Conservation (phyloP, 139 green algal genomes). For the Tetradesmus obliquus region DNA sequence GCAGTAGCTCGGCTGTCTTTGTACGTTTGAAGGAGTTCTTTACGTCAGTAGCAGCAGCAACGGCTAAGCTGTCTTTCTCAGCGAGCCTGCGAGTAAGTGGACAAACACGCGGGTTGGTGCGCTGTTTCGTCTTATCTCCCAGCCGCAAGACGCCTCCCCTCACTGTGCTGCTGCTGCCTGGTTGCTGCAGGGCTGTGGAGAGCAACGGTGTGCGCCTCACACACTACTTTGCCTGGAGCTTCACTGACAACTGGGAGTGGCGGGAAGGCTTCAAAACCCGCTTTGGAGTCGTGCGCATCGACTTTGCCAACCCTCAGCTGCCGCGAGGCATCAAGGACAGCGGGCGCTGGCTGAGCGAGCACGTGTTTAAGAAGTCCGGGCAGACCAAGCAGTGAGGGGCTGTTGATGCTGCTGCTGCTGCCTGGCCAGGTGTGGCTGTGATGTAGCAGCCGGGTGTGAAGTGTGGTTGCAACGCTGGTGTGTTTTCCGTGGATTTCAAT, state of each 20-base stretch:
- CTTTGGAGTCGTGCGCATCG: constrained; percentile 43
- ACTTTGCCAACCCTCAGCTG: constrained; percentile 35
- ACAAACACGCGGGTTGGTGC: too few species aligned
- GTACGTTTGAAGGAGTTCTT: too few species aligned
- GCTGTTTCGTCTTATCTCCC: too few species aligned
- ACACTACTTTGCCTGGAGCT: constrained; percentile 46
- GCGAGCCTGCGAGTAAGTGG: too few species aligned
- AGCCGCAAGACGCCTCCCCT: too few species aligned
- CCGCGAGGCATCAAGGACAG: constrained; percentile 30
- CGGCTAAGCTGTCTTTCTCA: too few species aligned
- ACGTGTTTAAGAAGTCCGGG: constrained; percentile 30
- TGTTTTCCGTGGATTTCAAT: background rate
- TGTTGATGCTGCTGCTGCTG: background rate
- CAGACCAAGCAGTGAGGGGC: background rate
- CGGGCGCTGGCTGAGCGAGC: constrained; percentile 27
- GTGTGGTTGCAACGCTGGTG: too few species aligned
- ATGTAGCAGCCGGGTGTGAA: too few species aligned
- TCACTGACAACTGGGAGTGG: constrained; percentile 49
- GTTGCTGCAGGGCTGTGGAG: background rate
- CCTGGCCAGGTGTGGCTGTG: too few species aligned
- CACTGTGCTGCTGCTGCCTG: background rate
- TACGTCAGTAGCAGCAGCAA: too few species aligned
- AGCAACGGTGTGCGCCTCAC: constrained; percentile 28
- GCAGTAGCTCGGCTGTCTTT: too few species aligned
- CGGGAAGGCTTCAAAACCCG: constrained; percentile 40